Evolutionary conservation across 352 stramenopile species (phyloP), one percentile per base, ranked within the genome.

Genomic region (Albugo candida): DNA sequence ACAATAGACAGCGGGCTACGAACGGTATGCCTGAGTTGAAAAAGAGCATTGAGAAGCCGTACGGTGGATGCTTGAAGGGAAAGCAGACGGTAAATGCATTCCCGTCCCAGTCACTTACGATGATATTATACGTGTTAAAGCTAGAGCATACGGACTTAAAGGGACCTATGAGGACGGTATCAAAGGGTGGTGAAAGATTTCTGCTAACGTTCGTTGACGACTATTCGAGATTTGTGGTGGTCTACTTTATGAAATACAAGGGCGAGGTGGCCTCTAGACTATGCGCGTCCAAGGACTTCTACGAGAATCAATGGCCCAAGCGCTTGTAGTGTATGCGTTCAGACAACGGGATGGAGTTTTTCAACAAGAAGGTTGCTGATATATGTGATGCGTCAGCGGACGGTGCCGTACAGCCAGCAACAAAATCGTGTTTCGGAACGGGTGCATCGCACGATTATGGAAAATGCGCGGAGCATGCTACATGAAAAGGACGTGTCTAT

Each of bases 361-460:
- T 47, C 6, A 61, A 59, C 51, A 55, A 63, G 36, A 41, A 38
- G 12, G 45, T 65, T 8, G n/a, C 43, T 0, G 31, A n/a, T 0
- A 31, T 52, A 2, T 60, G 53, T 68, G 45, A 13, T 51, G 8
- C 59, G 66, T 18, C 48, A 67, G 45, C 21, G 11, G 2, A 54
- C 59, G 12, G 35, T 58, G 1, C 49, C 48, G 0, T 61, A 66
- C 42, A 31, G 13, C 53, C 56, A 54, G 8, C 59, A 63, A 40
- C 61, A 64, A 41, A 66, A 66, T 41, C 48, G 55, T 0, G 50
- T 65, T 2, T 53, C 55, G 13, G 58, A 69, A 36, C 40, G 58
- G 0, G 59, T 61, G 50, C 60, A 69, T 42, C 35, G 55, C 0
- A 60, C 47, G 0, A 45, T 62, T 13, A 59, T 62, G 36, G 54